Evolutionary conservation across 306 rosid genomes (phyloP).

Genomic region (Senna tora): DNA sequence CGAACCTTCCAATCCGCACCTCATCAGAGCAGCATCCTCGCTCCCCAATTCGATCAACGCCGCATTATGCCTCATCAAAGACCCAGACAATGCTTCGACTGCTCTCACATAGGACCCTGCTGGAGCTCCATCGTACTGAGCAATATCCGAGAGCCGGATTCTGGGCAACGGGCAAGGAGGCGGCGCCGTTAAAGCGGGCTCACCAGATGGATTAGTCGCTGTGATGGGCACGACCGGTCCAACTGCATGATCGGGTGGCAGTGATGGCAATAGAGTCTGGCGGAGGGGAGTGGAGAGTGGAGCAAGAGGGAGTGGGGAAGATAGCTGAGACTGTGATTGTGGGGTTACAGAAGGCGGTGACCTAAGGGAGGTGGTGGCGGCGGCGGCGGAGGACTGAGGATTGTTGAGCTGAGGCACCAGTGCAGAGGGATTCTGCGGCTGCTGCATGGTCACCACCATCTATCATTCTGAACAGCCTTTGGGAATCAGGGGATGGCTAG

Average conservation of each 20-base stretch:
- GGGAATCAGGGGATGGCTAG: conserved; percentile 12
- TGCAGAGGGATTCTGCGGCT: conserved; percentile 71
- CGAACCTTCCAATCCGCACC: conserved; percentile 88
- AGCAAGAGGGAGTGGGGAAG: conserved; percentile 41
- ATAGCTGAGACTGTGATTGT: conserved; percentile 44
- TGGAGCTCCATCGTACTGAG: conserved; percentile 80
- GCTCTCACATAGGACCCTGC: conserved; percentile 63
- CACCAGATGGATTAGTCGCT: conserved; percentile 51
- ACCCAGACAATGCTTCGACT: conserved; percentile 67
- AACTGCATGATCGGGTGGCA: conserved; percentile 48
- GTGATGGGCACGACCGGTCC: conserved; percentile 49
- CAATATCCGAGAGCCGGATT: conserved; percentile 81
- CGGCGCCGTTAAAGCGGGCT: conserved; percentile 43
- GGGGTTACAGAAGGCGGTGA: conserved; percentile 54
- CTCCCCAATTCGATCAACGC: conserved; percentile 75
- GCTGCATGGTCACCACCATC: conserved; percentile 75
- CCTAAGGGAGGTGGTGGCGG: conserved; percentile 57
- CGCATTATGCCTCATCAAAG: conserved; percentile 87
- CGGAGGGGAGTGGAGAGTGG: conserved; percentile 49
- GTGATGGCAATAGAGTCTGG: conserved; percentile 44
- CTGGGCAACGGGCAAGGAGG: conserved; percentile 51
- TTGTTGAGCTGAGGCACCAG: conserved; percentile 61
- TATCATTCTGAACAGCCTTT: conserved; percentile 69
- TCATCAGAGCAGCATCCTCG: conserved; percentile 69
- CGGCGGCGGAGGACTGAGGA: conserved; percentile 55